Conservation (phyloP, 2,329 filamentous ascomycete species). For the Nigrospora sphaerica region DNA sequence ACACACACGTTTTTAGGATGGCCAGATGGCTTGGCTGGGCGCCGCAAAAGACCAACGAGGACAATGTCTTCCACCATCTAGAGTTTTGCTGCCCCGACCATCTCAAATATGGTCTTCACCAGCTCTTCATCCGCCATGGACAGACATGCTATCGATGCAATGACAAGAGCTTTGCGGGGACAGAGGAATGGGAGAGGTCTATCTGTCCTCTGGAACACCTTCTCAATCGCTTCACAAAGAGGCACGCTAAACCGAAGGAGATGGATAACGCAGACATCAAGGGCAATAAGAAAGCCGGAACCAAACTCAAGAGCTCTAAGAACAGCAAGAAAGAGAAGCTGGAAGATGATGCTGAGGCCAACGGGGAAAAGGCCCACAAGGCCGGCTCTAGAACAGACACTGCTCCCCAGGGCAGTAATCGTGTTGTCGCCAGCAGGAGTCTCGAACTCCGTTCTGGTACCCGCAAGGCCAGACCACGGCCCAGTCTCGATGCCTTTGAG, state of each 20-base stretch:
- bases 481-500: too few relatives aligned
- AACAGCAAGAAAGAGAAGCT: conserved; percentile 1
- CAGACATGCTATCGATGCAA: conserved; percentile 40
- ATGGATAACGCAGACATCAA: conserved; percentile 1
- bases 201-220: conserved; percentile 35
- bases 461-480: too few relatives aligned
- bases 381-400: background rate
- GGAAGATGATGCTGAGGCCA: background rate
- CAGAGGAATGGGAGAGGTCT: conserved; percentile 53
- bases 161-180: conserved; percentile 47
- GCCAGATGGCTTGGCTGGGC: conserved; percentile 47
- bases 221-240: conserved; percentile 25
- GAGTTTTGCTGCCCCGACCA: conserved; percentile 43
- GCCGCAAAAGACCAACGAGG: conserved; percentile 38
- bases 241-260: conserved; percentile 10
- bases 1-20: conserved; percentile 48
- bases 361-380: background rate
- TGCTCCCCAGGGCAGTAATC: too few relatives aligned
- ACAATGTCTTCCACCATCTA: conserved; percentile 45
- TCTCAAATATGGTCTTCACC: conserved; percentile 48
- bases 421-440: too few relatives aligned
- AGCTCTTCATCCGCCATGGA: conserved; percentile 47
- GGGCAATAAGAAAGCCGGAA: conserved; percentile 4
- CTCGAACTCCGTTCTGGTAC: too few relatives aligned
- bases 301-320: background rate